Evolutionary conservation across 345 rosid species (phyloP), one percentile per base, ranked within the genome.

Genomic region (Corchorus olitorius): DNA sequence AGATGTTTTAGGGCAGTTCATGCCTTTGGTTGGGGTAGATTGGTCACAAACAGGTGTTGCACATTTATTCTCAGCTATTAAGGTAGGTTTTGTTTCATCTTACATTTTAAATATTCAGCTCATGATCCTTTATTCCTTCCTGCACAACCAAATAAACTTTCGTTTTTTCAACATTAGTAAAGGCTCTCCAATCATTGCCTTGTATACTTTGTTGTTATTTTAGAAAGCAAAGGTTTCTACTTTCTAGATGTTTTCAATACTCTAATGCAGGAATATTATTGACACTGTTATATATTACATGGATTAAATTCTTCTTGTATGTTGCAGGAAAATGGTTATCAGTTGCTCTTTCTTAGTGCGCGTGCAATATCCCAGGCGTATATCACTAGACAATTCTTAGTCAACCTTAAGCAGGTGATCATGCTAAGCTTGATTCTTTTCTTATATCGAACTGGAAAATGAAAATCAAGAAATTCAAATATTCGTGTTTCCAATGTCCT

Each of bases 1-100:
- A 20, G 99, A 96, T 76, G 97, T 96, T 63, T 87, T 96, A 73
- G 99, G 99, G 62, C 99, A 96, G 86, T 93, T 96, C 82, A 96
- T 96, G 99, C 99, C 98, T 77, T 78, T 96, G 79, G 97, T 96
- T 73, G 98, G 99, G 64, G 78, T 85, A 66, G 99, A 96, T 80
- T 96, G 99, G 99, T 88, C 92, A 10, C 99, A 96, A 83, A 91
- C 91, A 27, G 99, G 99, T 4, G 99, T 96, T 75, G 87, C 98
- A 41, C 97, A 91, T 90, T 82, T 96, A 69, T 96, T 89, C 85
- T 91, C 97, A 4, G 94, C 94, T 66, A 91, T 96, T 75, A 89
- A 93, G 99, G 99, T 96, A 46, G 54, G 97, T 76, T 66, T 7
- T 13, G 54, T 76, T 56, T 56, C 60, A 69, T 79, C 65, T 76